Percentiles rank a stretch among this genome's conserved stretches.
Evolutionary conservation across 1,284 basidiomycete species (phyloP).

Genomic region (Heterobasidion parviporum): DNA sequence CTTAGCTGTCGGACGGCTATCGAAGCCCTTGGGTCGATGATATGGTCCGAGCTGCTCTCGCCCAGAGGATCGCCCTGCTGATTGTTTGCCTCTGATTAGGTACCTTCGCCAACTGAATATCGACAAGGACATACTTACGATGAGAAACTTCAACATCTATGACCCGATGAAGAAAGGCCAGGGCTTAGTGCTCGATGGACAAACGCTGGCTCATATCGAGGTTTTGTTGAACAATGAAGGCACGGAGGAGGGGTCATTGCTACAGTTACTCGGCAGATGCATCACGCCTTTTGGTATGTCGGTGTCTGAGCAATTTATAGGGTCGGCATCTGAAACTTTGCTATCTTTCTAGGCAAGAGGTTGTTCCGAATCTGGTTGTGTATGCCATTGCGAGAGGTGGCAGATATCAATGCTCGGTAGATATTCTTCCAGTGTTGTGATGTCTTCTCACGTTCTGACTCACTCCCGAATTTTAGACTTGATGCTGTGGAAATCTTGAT

Average conservation of each 20-base stretch:
- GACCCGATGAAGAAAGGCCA: slow-evolving; percentile 87
- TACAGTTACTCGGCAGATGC: slow-evolving; percentile 80
- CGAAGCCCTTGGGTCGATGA: slow-evolving; percentile 81
- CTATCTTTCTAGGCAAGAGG: slow-evolving; percentile 62
- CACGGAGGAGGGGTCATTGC: slow-evolving; percentile 79
- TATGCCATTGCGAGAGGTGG: slow-evolving; percentile 73
- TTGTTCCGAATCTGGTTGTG: slow-evolving; percentile 94
- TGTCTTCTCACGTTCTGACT: not conserved
- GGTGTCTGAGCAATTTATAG: not conserved
- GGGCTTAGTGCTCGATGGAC: slow-evolving; percentile 84
- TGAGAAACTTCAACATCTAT: slow-evolving; percentile 95
- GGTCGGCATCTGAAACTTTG: not conserved
- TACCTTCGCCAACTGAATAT: slow-evolving; percentile 90
- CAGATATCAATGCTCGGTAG: slow-evolving; percentile 83
- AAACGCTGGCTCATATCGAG: slow-evolving; percentile 90
- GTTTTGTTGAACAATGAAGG: slow-evolving; percentile 89
- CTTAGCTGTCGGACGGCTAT: slow-evolving; percentile 59
- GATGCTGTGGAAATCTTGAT: slow-evolving; percentile 91
- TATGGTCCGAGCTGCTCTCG: slow-evolving; percentile 47
- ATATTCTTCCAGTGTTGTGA: slow-evolving; percentile 7
- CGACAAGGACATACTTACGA: slow-evolving; percentile 85
- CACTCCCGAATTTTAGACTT: slow-evolving; percentile 38
- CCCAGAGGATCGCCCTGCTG: too few relatives aligned
- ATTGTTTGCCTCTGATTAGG: slow-evolving; percentile 28
- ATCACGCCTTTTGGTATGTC: slow-evolving; percentile 79